A percentile compares a stretch with the other conserved stretches of the same genome.
phyloP scores from a whole-genome alignment of 805 yeast genomes.

The Wickerhamiella parazyma region DNA sequence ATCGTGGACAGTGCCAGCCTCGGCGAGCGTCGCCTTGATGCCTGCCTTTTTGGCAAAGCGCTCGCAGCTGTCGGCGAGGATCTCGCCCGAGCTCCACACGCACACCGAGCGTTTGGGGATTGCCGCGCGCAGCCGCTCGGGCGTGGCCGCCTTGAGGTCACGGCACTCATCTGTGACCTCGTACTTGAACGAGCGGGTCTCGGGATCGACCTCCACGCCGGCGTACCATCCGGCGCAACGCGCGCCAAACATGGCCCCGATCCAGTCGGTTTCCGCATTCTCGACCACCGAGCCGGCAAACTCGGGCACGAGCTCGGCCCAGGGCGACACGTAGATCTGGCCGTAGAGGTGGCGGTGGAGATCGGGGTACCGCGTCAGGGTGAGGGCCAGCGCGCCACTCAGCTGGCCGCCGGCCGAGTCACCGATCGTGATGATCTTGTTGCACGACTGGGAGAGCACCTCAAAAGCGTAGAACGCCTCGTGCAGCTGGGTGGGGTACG shows the following conservation, averaged over 20 bases:
- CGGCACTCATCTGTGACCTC: neutral
- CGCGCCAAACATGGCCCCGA: neutral
- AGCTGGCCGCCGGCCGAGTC: constrained; percentile 27
- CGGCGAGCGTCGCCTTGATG: constrained; percentile 2
- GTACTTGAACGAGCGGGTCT: neutral
- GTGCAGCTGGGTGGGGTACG: constrained; percentile 21
- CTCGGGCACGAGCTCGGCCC: constrained; percentile 7
- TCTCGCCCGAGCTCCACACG: constrained; percentile 9
- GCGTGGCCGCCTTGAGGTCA: neutral
- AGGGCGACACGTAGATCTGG: constrained; percentile 6
- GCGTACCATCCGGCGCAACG: neutral
- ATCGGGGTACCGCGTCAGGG: neutral
- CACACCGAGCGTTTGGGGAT: constrained; percentile 1
- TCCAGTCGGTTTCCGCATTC: constrained; percentile 6
- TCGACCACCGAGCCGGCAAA: neutral
- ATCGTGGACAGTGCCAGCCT: constrained; percentile 4
- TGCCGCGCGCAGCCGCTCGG: neutral
- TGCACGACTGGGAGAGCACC: constrained; percentile 8
- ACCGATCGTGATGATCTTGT: constrained; percentile 20
- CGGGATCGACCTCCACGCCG: neutral
- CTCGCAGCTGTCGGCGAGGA: neutral
- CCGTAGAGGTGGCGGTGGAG: constrained; percentile 2
- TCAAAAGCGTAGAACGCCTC: constrained; percentile 13
- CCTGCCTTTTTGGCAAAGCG: constrained; percentile 4
- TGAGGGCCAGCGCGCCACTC: constrained; percentile 11